A percentile compares a stretch with the other conserved stretches of the same genome.
phyloP scores from a whole-genome alignment of 441 rosid genomes.

The Dalechampia spathulata region DNA sequence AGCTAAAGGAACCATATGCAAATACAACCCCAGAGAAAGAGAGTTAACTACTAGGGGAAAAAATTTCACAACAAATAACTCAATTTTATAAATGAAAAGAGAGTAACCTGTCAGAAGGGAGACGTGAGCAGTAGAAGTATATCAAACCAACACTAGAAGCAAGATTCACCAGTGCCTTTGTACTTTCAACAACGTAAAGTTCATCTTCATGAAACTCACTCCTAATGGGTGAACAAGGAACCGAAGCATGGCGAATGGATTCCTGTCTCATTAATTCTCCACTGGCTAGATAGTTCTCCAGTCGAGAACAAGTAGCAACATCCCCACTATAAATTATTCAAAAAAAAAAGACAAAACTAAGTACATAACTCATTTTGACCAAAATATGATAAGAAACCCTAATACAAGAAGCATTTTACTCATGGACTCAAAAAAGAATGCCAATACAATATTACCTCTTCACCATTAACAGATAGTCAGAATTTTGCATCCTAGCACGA shows the following conservation, averaged over 20 bases:
- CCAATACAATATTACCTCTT: constrained; percentile 30
- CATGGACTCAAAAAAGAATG: constrained; percentile 2
- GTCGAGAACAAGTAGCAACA: constrained; percentile 32
- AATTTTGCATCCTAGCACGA: constrained; percentile 85
- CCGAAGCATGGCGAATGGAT: constrained; percentile 47
- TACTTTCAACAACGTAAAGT: constrained; percentile 44
- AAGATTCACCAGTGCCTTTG: constrained; percentile 55
- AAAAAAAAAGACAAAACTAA: background rate
- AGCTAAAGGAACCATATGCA: constrained; percentile 29
- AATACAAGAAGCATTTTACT: background rate
- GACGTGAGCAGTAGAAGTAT: constrained; percentile 76
- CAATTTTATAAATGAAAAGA: too few species aligned
- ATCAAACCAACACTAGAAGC: constrained; percentile 60
- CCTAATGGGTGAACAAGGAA: constrained; percentile 49
- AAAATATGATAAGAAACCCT: background rate
- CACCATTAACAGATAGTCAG: constrained; percentile 79
- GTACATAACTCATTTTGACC: background rate
- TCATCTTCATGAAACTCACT: constrained; percentile 27
- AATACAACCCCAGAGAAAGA: too few species aligned
- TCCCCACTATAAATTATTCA: constrained; percentile 44
- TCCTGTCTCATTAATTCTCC: constrained; percentile 76
- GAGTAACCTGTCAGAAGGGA: constrained; percentile 89
- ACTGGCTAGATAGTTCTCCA: constrained; percentile 52
- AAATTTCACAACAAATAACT: too few species aligned
- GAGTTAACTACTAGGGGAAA: too few species aligned